phyloP scores from a whole-genome alignment of 345 rosid genomes.

The Brassica carinata region DNA sequence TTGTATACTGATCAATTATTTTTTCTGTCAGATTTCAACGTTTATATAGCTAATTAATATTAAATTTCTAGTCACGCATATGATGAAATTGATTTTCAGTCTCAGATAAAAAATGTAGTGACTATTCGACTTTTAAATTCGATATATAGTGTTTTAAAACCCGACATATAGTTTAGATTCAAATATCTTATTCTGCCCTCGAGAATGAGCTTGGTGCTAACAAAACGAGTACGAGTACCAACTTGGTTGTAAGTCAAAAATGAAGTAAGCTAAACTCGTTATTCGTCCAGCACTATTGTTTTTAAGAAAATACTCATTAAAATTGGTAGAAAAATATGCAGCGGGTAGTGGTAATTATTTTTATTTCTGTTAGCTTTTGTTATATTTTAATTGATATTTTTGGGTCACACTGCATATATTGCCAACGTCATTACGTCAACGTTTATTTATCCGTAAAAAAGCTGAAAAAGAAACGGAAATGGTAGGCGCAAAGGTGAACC shows the following conservation, averaged over 20 bases:
- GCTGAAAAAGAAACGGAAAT: conserved; percentile 27
- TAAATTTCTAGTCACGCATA: not conserved
- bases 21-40: not conserved
- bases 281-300: not conserved
- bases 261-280: not conserved
- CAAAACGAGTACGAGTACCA: not conserved
- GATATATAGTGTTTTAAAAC: not conserved
- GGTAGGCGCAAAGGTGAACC: conserved; percentile 36
- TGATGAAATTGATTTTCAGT: not conserved
- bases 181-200: not conserved
- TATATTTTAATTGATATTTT: not conserved
- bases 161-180: not conserved
- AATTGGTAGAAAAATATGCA: not conserved
- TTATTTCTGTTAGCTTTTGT: not conserved
- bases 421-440: conserved; percentile 26
- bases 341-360: not conserved
- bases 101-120: not conserved
- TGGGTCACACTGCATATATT: not conserved
- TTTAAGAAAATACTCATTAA: not conserved
- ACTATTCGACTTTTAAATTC: not conserved
- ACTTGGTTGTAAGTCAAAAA: not conserved
- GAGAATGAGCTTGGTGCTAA: not conserved
- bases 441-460: conserved; percentile 13
- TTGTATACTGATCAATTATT: not conserved
- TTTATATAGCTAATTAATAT: not conserved